Evolutionary conservation across 2,329 filamentous ascomycete species (phyloP).

Genomic region (Mollisia scopiformis): DNA sequence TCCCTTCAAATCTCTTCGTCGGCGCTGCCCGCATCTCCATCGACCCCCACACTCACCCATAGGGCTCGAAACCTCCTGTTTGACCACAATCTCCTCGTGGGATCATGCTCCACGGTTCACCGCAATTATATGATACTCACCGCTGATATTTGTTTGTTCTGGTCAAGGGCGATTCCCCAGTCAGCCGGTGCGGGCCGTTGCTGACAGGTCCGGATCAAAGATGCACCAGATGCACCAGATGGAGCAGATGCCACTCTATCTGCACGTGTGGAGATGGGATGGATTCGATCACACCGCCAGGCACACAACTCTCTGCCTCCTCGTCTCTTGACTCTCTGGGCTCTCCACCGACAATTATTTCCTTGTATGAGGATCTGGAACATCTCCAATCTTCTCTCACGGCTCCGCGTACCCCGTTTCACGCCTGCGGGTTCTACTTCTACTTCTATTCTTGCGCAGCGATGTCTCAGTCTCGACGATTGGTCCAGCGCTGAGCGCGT

Average conservation of each 20-base stretch:
- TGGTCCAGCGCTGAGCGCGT: neutral
- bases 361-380: neutral
- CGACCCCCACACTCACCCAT: neutral
- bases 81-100: neutral
- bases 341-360: too few relatives aligned
- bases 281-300: slow-evolving; percentile 1
- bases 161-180: neutral
- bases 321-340: neutral
- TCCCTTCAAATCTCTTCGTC: neutral
- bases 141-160: neutral
- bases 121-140: slow-evolving; percentile 4
- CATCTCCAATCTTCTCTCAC: neutral
- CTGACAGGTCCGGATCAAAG: neutral
- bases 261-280: neutral
- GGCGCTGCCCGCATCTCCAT: neutral
- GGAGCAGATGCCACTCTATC: too few relatives aligned
- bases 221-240: neutral
- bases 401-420: neutral
- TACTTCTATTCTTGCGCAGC: neutral
- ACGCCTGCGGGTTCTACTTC: neutral
- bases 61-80: neutral
- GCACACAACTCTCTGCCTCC: neutral
- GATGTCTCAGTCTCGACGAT: neutral
- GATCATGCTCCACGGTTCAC: neutral
- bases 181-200: neutral